These are phyloP conservation scores for Insectozyma bohioensis DNA, from an alignment of 1,139 yeast genomes.

Conservation along the genomic window DNA sequence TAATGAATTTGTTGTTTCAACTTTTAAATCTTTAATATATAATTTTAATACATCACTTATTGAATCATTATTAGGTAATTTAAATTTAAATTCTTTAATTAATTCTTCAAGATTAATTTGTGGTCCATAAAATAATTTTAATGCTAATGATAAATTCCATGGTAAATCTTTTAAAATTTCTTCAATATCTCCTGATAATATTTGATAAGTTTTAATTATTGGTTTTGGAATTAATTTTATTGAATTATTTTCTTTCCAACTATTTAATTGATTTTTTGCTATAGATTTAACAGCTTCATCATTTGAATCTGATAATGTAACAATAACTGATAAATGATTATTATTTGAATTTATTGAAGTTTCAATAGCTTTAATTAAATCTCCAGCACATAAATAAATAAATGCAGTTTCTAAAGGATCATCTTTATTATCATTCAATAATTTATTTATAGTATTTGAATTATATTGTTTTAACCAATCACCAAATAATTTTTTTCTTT, in stretches of 20 bases:
- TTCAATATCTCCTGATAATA: slow-evolving; percentile 59
- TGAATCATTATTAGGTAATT: slow-evolving; percentile 13
- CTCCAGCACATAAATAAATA: slow-evolving; percentile 53
- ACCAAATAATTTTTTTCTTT: slow-evolving; percentile 34
- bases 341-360: slow-evolving; percentile 59
- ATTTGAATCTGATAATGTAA: slow-evolving; percentile 73
- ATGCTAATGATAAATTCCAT: slow-evolving; percentile 66
- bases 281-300: slow-evolving; percentile 53
- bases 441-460: slow-evolving; percentile 16
- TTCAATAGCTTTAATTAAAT: slow-evolving; percentile 60
- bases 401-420: slow-evolving; percentile 53
- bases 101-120: slow-evolving; percentile 41
- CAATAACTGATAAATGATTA: slow-evolving; percentile 64
- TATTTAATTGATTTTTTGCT: slow-evolving; percentile 61
- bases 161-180: slow-evolving; percentile 49
- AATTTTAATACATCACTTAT: slow-evolving; percentile 26
- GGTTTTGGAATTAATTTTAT: slow-evolving; percentile 49
- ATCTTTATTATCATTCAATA: slow-evolving; percentile 17
- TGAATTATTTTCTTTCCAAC: slow-evolving; percentile 56
- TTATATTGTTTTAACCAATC: slow-evolving; percentile 35
- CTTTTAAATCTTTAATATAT: slow-evolving; percentile 12
- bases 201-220: slow-evolving; percentile 58
- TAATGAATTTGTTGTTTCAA: slow-evolving; percentile 18
- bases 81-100: slow-evolving; percentile 21
- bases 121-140: slow-evolving; percentile 62